Base-by-base conservation (phyloP, 768 basidiomycete genomes). In the Tulasnella sp. region DNA sequence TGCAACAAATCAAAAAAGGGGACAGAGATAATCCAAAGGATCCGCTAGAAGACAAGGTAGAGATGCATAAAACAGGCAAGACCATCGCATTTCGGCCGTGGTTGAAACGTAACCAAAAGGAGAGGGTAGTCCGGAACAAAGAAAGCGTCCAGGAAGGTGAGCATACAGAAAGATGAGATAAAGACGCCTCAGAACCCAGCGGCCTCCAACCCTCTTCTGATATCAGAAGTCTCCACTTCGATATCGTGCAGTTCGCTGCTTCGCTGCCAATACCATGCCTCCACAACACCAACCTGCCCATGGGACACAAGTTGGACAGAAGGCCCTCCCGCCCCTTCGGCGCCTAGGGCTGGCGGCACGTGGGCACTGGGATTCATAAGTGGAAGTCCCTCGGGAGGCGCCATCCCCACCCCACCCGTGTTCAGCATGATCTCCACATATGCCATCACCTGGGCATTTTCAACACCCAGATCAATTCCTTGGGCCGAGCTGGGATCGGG, bases 141-240 rank as follows among this genome's bases (percentile, higher is more conserved):
- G n/a, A n/a, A n/a, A n/a, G n/a, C n/a, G n/a, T n/a, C n/a, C n/a
- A n/a, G n/a, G n/a, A n/a, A n/a, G n/a, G n/a, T n/a, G n/a, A n/a
- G n/a, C 36, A 39, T 39, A 39, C n/a, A 11, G 36, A 39, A 39
- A 39, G 17, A 39, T 11, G 17, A 39, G 17, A 39, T 11, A 17
- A 39, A 39, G 17, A 39, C n/a, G 11, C 31, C 11, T 53, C 21
- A 53, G 40, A 53, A 53, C 21, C 51, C 51, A 14, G 51, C 51
- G 3, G 54, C 54, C 15, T 56, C 42, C 11, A 56, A 29, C n/a
- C 42, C 42, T 35, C 23, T 56, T n/a, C 54, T 17, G 9, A 56
- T 56, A 21, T 56, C 54, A 8, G 54, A 42, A 23, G 39, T 42
- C 21, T 56, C 54, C 15, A 42, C 42, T 31, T 56, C 54, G 27